A percentile compares a stretch with the other conserved stretches of the same genome.
phyloP scores from a whole-genome alignment of 1,284 basidiomycete genomes.

The Sporisorium iseilematis-ciliati region DNA sequence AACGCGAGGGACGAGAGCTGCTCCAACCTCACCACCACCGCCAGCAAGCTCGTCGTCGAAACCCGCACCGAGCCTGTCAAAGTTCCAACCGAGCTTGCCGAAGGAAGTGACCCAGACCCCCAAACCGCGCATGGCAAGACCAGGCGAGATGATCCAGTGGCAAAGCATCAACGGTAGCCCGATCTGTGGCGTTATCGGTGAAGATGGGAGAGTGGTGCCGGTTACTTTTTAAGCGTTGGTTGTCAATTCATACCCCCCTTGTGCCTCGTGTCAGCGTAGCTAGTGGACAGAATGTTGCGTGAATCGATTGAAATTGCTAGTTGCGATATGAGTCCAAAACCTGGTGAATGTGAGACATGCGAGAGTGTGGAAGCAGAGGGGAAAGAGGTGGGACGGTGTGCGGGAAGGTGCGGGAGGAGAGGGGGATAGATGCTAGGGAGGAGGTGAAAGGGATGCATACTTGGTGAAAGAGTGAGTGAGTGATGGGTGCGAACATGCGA shows the following conservation, averaged over 20 bases:
- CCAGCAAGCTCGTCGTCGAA: slow-evolving; percentile 13
- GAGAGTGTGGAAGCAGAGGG: background rate
- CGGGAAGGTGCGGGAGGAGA: background rate
- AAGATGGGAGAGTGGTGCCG: slow-evolving; percentile 40
- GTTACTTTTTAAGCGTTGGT: slow-evolving; percentile 16
- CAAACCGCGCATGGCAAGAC: slow-evolving; percentile 43
- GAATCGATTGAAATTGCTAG: slow-evolving; percentile 1
- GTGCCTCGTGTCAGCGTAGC: background rate
- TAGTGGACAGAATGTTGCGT: background rate
- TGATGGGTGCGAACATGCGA: background rate
- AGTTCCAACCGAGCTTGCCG: slow-evolving; percentile 42
- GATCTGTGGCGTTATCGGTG: slow-evolving; percentile 55
- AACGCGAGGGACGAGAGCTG: slow-evolving; percentile 12
- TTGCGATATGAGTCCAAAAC: slow-evolving; percentile 6
- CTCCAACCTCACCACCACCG: slow-evolving; percentile 8
- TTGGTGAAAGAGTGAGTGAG: background rate
- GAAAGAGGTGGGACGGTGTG: background rate
- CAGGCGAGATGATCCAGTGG: slow-evolving; percentile 53
- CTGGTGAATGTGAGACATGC: background rate
- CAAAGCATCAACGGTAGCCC: slow-evolving; percentile 56
- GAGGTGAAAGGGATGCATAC: background rate
- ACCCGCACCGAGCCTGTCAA: slow-evolving; percentile 35
- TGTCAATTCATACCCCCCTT: slow-evolving; percentile 9
- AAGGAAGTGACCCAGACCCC: slow-evolving; percentile 32
- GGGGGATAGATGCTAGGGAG: background rate